A percentile compares a stretch with the other conserved stretches of the same genome.
These are phyloP conservation scores for Spiraea crenata DNA, from an alignment of 331 rosid genomes.

Conservation along the genomic window DNA sequence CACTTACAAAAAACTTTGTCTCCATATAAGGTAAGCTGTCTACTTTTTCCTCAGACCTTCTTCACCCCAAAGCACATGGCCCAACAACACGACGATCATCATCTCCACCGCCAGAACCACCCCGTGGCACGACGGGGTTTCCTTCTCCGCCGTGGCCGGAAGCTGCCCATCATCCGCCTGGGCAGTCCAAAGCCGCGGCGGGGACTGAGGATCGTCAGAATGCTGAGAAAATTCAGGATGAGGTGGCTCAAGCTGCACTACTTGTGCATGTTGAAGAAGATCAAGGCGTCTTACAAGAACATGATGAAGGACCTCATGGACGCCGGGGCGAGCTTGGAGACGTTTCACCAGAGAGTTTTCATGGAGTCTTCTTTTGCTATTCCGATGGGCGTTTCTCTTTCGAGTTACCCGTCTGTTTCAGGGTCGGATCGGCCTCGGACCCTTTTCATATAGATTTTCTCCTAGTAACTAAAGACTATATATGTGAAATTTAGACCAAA, in stretches of 20 bases:
- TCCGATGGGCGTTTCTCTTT: constrained; percentile 57
- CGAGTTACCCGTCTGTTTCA: constrained; percentile 38
- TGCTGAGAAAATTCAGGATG: constrained; percentile 42
- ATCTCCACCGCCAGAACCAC: constrained; percentile 15
- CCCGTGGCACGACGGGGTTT: constrained; percentile 24
- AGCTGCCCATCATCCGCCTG: constrained; percentile 35
- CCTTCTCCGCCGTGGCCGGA: constrained; percentile 41
- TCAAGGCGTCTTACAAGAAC: constrained; percentile 41
- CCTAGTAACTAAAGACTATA: background rate
- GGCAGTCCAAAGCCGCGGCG: constrained; percentile 53
- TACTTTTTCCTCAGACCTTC: background rate
- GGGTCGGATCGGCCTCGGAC: constrained; percentile 46
- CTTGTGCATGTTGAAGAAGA: constrained; percentile 36
- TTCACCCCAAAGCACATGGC: constrained; percentile 28
- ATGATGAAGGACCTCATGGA: constrained; percentile 46
- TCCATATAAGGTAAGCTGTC: background rate
- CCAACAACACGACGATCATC: constrained; percentile 12
- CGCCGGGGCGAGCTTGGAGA: constrained; percentile 45
- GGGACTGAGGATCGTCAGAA: constrained; percentile 10
- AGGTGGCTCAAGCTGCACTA: constrained; percentile 54
- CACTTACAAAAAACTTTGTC: background rate
- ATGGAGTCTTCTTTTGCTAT: constrained; percentile 60
- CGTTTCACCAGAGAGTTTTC: constrained; percentile 52
- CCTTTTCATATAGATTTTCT: constrained; percentile 26
- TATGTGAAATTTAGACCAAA: background rate